These are phyloP conservation scores for Yarrowia galli DNA, from an alignment of 1,139 yeast species.

Conservation along the genomic window DNA sequence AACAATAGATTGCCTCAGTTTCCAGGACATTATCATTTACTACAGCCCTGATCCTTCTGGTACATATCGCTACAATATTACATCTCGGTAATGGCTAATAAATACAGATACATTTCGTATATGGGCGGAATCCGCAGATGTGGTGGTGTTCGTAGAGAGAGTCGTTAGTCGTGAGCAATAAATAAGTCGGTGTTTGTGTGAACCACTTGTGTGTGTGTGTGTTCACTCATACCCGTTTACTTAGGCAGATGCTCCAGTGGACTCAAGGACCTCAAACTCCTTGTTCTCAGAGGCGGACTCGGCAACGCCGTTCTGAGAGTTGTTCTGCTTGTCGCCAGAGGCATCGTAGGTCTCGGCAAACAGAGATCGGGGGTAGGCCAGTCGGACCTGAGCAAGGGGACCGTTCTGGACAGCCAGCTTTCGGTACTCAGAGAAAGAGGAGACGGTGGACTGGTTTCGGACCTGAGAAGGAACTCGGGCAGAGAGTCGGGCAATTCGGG, in stretches of 20 bases:
- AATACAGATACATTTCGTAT: conserved; percentile 30
- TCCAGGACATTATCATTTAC: too few species aligned
- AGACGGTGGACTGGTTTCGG: conserved; percentile 38
- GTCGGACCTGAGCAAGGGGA: conserved; percentile 41
- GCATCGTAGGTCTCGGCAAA: conserved; percentile 39
- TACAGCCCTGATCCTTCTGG: too few species aligned
- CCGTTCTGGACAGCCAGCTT: conserved; percentile 40
- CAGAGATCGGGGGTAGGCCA: conserved; percentile 41
- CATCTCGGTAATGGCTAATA: too few species aligned
- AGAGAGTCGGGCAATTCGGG: conserved; percentile 39
- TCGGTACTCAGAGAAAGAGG: conserved; percentile 41
- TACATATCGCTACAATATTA: too few species aligned
- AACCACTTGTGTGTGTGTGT: neutral
- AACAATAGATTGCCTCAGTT: too few species aligned
- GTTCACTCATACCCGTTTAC: conserved; percentile 18
- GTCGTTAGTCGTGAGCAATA: conserved; percentile 39
- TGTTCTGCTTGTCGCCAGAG: conserved; percentile 6
- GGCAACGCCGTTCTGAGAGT: conserved; percentile 35
- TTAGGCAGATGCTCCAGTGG: conserved; percentile 37
- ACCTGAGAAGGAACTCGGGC: conserved; percentile 37
- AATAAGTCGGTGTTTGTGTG: conserved; percentile 29
- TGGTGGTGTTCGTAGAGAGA: neutral
- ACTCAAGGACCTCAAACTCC: conserved; percentile 37
- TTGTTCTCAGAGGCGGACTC: conserved; percentile 38
- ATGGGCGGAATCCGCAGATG: conserved; percentile 14